These are phyloP conservation scores for Russula virescens DNA, from an alignment of 768 basidiomycete genomes.

Conservation along the genomic window DNA sequence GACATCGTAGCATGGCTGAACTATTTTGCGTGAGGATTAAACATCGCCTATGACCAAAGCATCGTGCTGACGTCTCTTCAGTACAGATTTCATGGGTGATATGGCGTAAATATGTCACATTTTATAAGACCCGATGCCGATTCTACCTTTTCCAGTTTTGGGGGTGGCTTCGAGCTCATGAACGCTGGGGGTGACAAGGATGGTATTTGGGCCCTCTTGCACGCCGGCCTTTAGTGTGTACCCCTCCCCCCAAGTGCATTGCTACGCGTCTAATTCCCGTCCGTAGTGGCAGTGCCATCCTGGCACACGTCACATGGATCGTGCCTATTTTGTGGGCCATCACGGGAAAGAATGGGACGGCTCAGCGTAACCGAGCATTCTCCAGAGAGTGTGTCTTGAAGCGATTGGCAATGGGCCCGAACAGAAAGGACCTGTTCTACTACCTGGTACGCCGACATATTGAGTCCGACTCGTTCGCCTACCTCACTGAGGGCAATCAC, in stretches of 20 bases:
- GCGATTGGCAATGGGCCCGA: slow-evolving; percentile 1
- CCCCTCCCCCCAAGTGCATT: too few relatives aligned
- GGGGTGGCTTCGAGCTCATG: slow-evolving; percentile 28
- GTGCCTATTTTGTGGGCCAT: background rate
- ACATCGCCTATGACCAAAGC: background rate
- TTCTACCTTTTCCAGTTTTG: slow-evolving; percentile 25
- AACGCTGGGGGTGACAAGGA: slow-evolving; percentile 18
- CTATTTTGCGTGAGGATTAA: slow-evolving; percentile 34
- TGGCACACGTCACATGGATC: background rate
- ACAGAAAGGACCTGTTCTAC: slow-evolving; percentile 35
- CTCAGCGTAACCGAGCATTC: background rate
- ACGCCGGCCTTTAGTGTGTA: background rate
- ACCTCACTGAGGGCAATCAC: background rate
- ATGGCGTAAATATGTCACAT: slow-evolving; percentile 36
- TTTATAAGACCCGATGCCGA: too few relatives aligned
- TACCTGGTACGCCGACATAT: slow-evolving; percentile 30
- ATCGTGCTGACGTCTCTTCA: slow-evolving; percentile 20
- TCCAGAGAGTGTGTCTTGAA: background rate
- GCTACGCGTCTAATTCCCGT: background rate
- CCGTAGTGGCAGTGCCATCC: background rate
- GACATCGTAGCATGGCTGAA: slow-evolving; percentile 34
- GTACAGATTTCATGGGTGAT: slow-evolving; percentile 45
- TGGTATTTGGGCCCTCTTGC: background rate
- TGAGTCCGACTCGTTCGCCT: background rate
- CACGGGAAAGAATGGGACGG: background rate